Evolutionary conservation across 2,329 filamentous ascomycete species (phyloP), one percentile per base, ranked within the genome.

Genomic region (Chaetomium olivaceum): DNA sequence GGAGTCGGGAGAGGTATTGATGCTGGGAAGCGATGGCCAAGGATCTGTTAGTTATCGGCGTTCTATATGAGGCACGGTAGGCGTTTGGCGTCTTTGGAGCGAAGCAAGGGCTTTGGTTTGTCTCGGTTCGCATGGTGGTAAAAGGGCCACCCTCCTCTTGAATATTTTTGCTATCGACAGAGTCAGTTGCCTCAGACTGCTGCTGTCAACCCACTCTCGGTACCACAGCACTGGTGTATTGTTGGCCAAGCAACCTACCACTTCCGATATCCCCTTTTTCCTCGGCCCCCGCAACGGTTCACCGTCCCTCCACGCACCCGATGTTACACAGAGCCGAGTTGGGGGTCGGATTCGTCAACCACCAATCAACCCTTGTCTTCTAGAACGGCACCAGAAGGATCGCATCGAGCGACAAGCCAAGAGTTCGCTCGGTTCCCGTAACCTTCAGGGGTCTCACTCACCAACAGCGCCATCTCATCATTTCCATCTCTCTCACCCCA

Each of bases 1-100:
- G 63, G 50, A 56, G 55, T n/a, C 25, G 46, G 46, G 62, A 50
- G 12, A 23, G 66, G 57, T 52, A 55, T 29, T 61, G 27, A 29
- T 29, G 33, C 21, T 36, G 19, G 9, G 16, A n/a, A 25, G 48
- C 19, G 0, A 16, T 9, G 39, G 11, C 21, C 7, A n/a, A 6
- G 19, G 25, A 4, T 63, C 7, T 31, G 25, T 19, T n/a, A 29
- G 25, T 19, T n/a, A 29, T 33, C 4, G n/a, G 52, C 52, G 16
- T 52, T 63, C 9, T 52, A 33, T n/a, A 51, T 6, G 31, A 43
- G 46, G 23, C 1, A 39, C 12, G 54, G 16, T 19, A 43, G 39
- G 61, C 39, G 61, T 58, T 52, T 39, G 61, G 61, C 25, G 50
- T 39, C 21, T 52, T 36, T 12, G 12, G 54, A 43, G 54, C 46